Conservation (phyloP, 441 rosid species). For the Gossypium aridum region DNA sequence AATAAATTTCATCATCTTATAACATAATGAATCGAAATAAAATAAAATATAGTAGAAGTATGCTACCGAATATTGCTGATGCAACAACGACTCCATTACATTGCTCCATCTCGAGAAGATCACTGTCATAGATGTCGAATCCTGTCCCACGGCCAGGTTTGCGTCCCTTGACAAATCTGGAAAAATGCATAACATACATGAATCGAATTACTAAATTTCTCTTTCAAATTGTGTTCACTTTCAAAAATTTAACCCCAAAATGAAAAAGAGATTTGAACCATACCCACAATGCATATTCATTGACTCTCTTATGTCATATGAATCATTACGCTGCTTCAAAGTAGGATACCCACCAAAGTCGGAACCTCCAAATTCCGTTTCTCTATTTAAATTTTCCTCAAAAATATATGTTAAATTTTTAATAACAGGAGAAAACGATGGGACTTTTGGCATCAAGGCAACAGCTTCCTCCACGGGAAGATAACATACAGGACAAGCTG, state of each 20-base stretch:
- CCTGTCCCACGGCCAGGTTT: constrained; percentile 44
- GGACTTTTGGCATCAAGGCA: constrained; percentile 63
- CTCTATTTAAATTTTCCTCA: constrained; percentile 48
- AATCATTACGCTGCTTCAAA: constrained; percentile 59
- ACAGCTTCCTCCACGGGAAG: constrained; percentile 82
- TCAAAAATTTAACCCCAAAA: not conserved
- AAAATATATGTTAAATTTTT: constrained; percentile 54
- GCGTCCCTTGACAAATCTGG: constrained; percentile 73
- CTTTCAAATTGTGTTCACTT: not conserved
- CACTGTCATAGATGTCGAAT: constrained; percentile 46
- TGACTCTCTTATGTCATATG: constrained; percentile 62
- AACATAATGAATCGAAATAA: constrained; percentile 3
- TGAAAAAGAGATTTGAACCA: constrained; percentile 17
- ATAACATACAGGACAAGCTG: constrained; percentile 95
- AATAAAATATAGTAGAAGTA: constrained; percentile 11
- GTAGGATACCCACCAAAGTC: constrained; percentile 89
- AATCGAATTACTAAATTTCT: constrained; percentile 8
- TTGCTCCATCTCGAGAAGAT: constrained; percentile 69
- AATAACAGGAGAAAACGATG: constrained; percentile 65
- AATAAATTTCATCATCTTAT: constrained; percentile 17
- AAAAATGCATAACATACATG: not conserved
- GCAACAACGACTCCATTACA: constrained; percentile 78
- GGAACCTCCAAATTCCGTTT: constrained; percentile 73
- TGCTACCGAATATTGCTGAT: constrained; percentile 83
- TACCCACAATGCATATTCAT: constrained; percentile 88